Conservation (phyloP, 148 eudicot species). For the Silene latifolia region DNA sequence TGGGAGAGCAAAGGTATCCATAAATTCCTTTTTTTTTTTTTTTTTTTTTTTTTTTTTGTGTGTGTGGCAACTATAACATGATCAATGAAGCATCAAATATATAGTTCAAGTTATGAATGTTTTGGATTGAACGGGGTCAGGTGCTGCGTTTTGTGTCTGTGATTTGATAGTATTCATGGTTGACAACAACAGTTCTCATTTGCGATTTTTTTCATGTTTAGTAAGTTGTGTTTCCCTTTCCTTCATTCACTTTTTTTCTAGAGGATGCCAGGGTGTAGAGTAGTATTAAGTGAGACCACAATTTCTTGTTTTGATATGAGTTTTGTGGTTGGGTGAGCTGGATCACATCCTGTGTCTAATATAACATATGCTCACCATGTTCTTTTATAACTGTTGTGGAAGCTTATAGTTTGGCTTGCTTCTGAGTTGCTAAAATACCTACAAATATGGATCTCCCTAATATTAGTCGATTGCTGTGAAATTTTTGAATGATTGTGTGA, state of each 20-base stretch:
- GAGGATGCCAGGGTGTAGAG: neutral
- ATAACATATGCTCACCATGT: neutral
- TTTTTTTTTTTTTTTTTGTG: too few species aligned
- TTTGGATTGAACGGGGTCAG: neutral
- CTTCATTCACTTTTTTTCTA: neutral
- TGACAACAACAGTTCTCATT: neutral
- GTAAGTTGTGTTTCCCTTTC: neutral
- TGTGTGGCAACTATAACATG: neutral
- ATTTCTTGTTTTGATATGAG: too few species aligned
- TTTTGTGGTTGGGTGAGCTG: neutral
- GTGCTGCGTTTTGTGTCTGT: neutral
- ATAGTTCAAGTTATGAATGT: neutral
- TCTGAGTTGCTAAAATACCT: neutral
- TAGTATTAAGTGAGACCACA: neutral
- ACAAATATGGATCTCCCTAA: neutral
- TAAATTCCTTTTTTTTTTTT: neutral
- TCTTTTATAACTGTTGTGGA: neutral
- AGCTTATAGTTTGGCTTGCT: neutral
- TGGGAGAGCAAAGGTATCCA: constrained; percentile 79
- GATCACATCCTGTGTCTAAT: neutral
- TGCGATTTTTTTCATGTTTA: neutral
- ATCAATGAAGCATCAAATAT: neutral
- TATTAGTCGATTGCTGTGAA: neutral
- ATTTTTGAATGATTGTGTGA: neutral
- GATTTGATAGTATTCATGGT: neutral